Base-by-base conservation (phyloP, 371 early-diverging fungal species). In the Parasitella parasitica region DNA sequence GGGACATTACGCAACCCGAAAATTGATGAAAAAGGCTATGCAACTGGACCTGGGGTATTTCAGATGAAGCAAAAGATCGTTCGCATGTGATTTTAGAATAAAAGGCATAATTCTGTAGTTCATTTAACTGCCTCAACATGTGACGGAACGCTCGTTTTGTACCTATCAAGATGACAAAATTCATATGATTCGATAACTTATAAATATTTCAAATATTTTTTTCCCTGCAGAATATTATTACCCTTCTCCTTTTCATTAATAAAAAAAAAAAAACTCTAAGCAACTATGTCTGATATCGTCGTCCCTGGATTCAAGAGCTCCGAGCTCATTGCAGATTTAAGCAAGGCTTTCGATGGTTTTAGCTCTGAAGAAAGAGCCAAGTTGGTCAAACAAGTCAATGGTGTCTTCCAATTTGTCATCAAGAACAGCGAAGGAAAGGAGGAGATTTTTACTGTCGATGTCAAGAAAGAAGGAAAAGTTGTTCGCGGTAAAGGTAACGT, bases 361-460 rank as follows among this genome's bases (percentile, higher is more conserved):
- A 58, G 52, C 36, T 38, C 64, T n/a, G 78, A 75, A 36, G 76
- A 80, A 37, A 71, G 67, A 73, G 70, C 70, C 54, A 73, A 77
- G 66, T 56, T 80, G 5, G 63, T 77, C 59, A 80, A 80, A 52
- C 76, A 80, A 67, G 88, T 88, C 63, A 94, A 94, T 62, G 93
- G 91, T 46, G 69, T 93, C 30, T 95, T 94, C 82, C 88, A 94
- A 72, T 89, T 96, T 64, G 87, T 91, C 59, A 82, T 95, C 71
- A 85, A 85, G 64, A 86, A 85, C 53, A 48, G 49, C 22, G 80
- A 84, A 57, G 88, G 86, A 30, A 81, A 86, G 64, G 84, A 86
- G 43, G 87, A 90, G 49, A 80, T 83, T 36, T 93, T 90, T 84
- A 88, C 88, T 54, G 72, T 91, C 54, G 88, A 93, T 71, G 70